These are phyloP conservation scores for Takashimella koratensis DNA, from an alignment of 1,284 basidiomycete species.

Conservation along the genomic window DNA sequence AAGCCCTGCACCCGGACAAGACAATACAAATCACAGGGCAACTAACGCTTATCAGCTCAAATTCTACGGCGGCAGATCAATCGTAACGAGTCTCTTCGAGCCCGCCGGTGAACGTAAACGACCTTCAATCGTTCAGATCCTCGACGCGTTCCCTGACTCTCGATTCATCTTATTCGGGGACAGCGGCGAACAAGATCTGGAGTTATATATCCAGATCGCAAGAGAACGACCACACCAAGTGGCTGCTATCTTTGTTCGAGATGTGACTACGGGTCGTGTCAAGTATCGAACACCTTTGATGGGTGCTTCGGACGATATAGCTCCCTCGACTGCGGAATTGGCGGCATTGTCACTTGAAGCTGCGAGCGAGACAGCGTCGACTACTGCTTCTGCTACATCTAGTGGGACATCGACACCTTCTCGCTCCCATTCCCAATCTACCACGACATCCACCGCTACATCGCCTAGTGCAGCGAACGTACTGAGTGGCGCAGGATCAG, in stretches of 20 bases:
- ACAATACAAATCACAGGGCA: too few species aligned
- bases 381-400: not conserved
- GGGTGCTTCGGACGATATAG: not conserved
- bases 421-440: not conserved
- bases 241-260: constrained; percentile 70
- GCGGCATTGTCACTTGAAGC: not conserved
- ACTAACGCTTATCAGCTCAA: too few species aligned
- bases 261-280: constrained; percentile 54
- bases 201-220: constrained; percentile 72
- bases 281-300: not conserved
- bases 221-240: constrained; percentile 57
- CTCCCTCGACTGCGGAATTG: not conserved
- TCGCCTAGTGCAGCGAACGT: not conserved
- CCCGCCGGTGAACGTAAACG: constrained; percentile 72
- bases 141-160: constrained; percentile 70
- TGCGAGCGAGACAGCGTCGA: not conserved
- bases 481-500: not conserved
- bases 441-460: not conserved
- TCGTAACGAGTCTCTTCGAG: constrained; percentile 71
- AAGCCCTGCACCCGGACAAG: too few species aligned
- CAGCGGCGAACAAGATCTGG: constrained; percentile 82
- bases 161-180: constrained; percentile 82
- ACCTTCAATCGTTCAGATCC: constrained; percentile 64
- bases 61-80: constrained; percentile 73
- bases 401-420: not conserved